Evolutionary conservation across 805 yeast genomes (phyloP), one percentile per base, ranked within the genome.

Genomic region (Candida orba): DNA sequence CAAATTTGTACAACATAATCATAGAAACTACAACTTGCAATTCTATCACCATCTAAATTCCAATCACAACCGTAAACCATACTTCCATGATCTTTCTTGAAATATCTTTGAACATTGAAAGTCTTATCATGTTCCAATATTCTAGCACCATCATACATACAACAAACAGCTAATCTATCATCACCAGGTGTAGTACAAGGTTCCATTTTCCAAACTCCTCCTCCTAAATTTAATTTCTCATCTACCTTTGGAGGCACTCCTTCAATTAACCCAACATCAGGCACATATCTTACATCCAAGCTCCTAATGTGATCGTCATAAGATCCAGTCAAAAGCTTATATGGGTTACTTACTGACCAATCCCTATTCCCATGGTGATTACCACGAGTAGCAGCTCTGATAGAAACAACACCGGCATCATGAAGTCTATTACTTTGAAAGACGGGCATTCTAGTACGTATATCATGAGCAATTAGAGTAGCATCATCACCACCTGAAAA

Each of bases 11-110:
- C 73, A 17, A 84, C 77, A 43, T 76, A 76, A 61, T 91, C 99
- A 65, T 91, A 91, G 61, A 91, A 91, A 43, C 96, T 88, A 60
- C 97, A 91, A 1, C 96, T 89, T 3, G 78, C 83, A 8, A 84
- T 75, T 5, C 60, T 52, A 2, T 62, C 60, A 7, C 71, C 77
- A 5, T 69, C 68, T 2, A 57, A 56, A 13, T 71, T 63, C 95
- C 97, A 90, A 57, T 85, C 96, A 5, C 95, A 96, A 0, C 98
- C 99, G 57, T 91, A 91, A 43, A 91, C 90, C 88, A 93, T 91
- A 47, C 96, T 87, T 40, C 79, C 81, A 58, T 91, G 98, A 27
- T 83, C 84, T 12, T 73, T 71, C 55, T 81, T 81, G 58, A 76
- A 74, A 44, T 71, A 73, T 23, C 67, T 66, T 3, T 61, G 57